phyloP scores from a whole-genome alignment of 2,329 filamentous ascomycete species.

The Zymoseptoria pseudotritici region DNA sequence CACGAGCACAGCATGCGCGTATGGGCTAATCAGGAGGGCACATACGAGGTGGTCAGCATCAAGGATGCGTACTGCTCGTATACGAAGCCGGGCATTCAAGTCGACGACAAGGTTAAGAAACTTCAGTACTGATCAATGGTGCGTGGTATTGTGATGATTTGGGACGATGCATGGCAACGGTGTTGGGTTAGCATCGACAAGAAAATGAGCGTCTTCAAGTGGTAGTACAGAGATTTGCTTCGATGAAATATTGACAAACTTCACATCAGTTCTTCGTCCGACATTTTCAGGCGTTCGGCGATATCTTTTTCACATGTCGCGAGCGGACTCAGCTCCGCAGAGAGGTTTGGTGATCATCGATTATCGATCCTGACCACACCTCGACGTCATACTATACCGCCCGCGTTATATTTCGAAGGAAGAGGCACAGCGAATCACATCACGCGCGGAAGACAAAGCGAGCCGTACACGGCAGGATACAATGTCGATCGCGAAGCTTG shows the following conservation, averaged over 20 bases:
- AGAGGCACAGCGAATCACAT: background rate
- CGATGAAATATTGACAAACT: background rate
- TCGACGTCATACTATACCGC: background rate
- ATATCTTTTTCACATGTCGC: background rate
- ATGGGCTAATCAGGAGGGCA: conserved; percentile 84
- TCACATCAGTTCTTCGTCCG: background rate
- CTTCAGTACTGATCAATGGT: conserved; percentile 25
- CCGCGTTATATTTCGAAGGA: too few relatives aligned
- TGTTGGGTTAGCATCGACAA: background rate
- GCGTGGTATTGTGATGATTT: background rate
- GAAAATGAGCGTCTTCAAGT: background rate
- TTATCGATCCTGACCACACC: background rate
- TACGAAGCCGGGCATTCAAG: conserved; percentile 57
- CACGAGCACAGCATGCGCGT: conserved; percentile 75
- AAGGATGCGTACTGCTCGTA: conserved; percentile 91
- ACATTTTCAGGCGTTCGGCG: background rate
- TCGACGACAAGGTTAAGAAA: conserved; percentile 24
- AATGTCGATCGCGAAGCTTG: background rate
- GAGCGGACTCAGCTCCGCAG: background rate
- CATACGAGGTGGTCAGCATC: conserved; percentile 94
- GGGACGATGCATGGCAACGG: background rate
- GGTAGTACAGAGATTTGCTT: background rate
- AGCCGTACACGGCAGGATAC: background rate
- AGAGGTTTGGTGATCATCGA: background rate
- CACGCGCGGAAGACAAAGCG: too few relatives aligned